A percentile compares a stretch with the other conserved stretches of the same genome.
phyloP scores from a whole-genome alignment of 208 protist genomes.

The Trypanosoma rangeli region DNA sequence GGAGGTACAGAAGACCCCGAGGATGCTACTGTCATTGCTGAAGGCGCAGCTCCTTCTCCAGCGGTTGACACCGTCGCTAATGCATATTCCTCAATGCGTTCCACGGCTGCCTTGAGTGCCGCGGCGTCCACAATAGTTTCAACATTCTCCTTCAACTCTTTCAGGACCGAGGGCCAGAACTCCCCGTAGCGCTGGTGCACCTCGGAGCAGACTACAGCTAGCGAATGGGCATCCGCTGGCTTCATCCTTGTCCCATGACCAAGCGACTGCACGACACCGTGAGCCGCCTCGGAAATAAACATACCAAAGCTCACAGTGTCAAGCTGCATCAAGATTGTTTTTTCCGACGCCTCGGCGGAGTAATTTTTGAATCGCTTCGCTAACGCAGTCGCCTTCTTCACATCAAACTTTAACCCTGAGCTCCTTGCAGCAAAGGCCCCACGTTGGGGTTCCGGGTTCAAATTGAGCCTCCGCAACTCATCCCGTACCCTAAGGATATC shows the following conservation, averaged over 20 bases:
- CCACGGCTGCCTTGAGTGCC: constrained; percentile 2
- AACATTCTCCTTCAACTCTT: constrained; percentile 15
- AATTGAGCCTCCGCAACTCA: constrained; percentile 20
- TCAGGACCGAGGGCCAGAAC: constrained; percentile 23
- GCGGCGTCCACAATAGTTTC: constrained; percentile 11
- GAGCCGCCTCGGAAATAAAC: constrained; percentile 32
- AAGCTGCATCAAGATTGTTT: constrained; percentile 20
- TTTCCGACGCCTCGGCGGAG: constrained; percentile 27
- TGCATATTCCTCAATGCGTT: constrained; percentile 17
- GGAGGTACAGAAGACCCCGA: background rate
- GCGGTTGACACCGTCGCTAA: background rate
- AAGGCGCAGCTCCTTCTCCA: background rate
- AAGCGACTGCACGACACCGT: constrained; percentile 27
- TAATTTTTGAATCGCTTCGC: constrained; percentile 30
- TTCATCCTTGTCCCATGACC: constrained; percentile 27
- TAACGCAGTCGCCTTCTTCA: constrained; percentile 33
- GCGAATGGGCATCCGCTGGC: constrained; percentile 14
- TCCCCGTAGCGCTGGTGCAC: constrained; percentile 34
- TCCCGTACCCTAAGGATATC: constrained; percentile 7
- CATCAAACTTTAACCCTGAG: constrained; percentile 24
- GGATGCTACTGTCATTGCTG: background rate
- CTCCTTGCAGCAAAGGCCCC: constrained; percentile 11
- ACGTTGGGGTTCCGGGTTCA: constrained; percentile 9
- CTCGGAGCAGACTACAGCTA: constrained; percentile 28
- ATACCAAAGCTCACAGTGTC: constrained; percentile 28